phyloP scores from a whole-genome alignment of 495 filamentous ascomycete genomes.

The Trypethelium eluteriae region DNA sequence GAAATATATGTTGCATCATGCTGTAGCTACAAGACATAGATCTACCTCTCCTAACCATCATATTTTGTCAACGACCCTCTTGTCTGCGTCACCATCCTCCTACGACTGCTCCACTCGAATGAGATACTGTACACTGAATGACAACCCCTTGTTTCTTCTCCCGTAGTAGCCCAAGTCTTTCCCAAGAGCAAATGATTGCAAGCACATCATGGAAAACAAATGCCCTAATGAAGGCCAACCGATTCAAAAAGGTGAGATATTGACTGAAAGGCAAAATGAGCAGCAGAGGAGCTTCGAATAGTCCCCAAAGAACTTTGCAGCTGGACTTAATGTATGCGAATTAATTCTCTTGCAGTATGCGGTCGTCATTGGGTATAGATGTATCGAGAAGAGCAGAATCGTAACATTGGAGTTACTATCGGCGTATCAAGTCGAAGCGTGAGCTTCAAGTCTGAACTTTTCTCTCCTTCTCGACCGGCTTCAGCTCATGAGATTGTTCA shows the following conservation, averaged over 20 bases:
- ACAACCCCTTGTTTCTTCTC: background rate
- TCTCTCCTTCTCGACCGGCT: background rate
- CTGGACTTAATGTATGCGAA: background rate
- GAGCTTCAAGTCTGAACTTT: background rate
- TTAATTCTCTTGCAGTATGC: background rate
- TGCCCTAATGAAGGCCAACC: background rate
- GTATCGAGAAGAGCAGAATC: background rate
- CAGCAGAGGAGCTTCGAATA: background rate
- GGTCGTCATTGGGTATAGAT: background rate
- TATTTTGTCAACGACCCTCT: background rate
- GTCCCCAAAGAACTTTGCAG: background rate
- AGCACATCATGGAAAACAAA: background rate
- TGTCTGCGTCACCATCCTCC: background rate
- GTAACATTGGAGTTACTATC: background rate
- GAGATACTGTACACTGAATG: background rate
- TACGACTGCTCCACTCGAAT: background rate
- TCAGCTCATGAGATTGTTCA: slow-evolving; percentile 5
- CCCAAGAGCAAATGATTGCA: background rate
- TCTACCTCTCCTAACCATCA: background rate
- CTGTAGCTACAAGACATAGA: background rate
- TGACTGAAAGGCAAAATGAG: background rate
- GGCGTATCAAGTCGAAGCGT: background rate
- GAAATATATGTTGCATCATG: background rate
- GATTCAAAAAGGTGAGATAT: slow-evolving; percentile 1
- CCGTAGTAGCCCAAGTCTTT: slow-evolving; percentile 9